Evolutionary conservation across 331 rosid genomes (phyloP).

Genomic region (Ulmus americana): DNA sequence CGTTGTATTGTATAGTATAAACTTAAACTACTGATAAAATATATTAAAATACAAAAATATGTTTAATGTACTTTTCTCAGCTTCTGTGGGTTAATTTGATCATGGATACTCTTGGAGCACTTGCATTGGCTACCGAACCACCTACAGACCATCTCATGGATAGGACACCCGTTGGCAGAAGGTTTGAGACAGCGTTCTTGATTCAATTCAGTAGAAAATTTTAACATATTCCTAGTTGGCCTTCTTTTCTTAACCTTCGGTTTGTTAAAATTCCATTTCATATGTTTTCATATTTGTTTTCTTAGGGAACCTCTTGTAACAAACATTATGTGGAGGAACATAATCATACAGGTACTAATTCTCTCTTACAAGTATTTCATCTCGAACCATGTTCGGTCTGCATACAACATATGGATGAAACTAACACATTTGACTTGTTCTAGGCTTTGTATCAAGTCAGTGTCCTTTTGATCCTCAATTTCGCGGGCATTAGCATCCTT

Average conservation of each 20-base stretch:
- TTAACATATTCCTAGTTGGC: too few relatives aligned
- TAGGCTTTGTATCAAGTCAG: slow-evolving; percentile 81
- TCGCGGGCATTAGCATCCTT: slow-evolving; percentile 51
- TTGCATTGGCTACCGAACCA: slow-evolving; percentile 96
- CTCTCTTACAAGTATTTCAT: neutral
- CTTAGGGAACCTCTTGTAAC: slow-evolving; percentile 94
- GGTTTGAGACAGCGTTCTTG: slow-evolving; percentile 38
- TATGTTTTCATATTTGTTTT: slow-evolving; percentile 19
- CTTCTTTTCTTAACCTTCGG: neutral
- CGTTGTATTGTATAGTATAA: neutral
- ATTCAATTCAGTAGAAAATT: neutral
- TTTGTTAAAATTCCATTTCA: neutral
- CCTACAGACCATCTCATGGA: slow-evolving; percentile 87
- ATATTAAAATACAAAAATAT: neutral
- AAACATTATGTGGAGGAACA: slow-evolving; percentile 96
- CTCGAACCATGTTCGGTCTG: slow-evolving; percentile 5
- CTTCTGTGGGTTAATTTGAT: slow-evolving; percentile 97
- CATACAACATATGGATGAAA: neutral
- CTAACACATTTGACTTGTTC: slow-evolving; percentile 17
- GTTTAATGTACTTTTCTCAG: slow-evolving; percentile 33
- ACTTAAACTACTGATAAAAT: neutral
- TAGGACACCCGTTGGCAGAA: slow-evolving; percentile 87
- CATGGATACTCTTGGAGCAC: slow-evolving; percentile 98
- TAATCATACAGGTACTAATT: slow-evolving; percentile 62
- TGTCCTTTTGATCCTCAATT: slow-evolving; percentile 75